Evolutionary conservation across 1,139 yeast genomes (phyloP), one percentile per base, ranked within the genome.

Genomic region (Candida sanyaensis): DNA sequence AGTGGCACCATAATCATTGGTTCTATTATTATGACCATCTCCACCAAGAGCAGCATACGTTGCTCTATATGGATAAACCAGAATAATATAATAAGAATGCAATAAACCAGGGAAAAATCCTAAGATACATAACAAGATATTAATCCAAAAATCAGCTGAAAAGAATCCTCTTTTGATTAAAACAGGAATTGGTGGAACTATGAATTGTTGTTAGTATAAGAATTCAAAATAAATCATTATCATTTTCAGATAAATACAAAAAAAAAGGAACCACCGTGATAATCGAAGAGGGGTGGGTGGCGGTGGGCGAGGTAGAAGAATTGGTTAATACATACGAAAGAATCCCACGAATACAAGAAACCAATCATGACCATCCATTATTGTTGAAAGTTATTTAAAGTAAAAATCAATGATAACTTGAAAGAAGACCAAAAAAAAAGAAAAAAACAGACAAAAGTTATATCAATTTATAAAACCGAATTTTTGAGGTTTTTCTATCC

Each of bases 51-150:
- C 47, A 6, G 47, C 49, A 41, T 50, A 48, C 9, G 43, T 43
- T 24, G 39, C 45, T 23, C 46, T 42, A 55, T 77, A 73, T 6
- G 87, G 87, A 55, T 81, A 79, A 49, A 69, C 63, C 48, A 80
- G 73, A 47, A 83, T 82, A 54, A 83, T 78, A 61, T 83, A 86
- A 65, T 84, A 75, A 42, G 81, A 74, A 59, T 85, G 91, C 52
- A 85, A 64, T 47, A 86, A 68, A 6, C 96, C 97, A 0, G 97
- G 97, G 51, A 91, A 64, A 66, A 81, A 87, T 3, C 97, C 96
- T 45, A 91, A 73, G 45, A 86, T 57, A 66, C 92, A 88, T 46
- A 91, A 75, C 33, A 88, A 77, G 47, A 91, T 74, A 66, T 90
- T 91, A 59, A 90, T 84, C 67, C 84, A 73, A 57, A 85, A 80